A percentile compares a stretch with the other conserved stretches of the same genome.
phyloP scores from a whole-genome alignment of 169 alveolate genomes.

The Neospora caninum region DNA sequence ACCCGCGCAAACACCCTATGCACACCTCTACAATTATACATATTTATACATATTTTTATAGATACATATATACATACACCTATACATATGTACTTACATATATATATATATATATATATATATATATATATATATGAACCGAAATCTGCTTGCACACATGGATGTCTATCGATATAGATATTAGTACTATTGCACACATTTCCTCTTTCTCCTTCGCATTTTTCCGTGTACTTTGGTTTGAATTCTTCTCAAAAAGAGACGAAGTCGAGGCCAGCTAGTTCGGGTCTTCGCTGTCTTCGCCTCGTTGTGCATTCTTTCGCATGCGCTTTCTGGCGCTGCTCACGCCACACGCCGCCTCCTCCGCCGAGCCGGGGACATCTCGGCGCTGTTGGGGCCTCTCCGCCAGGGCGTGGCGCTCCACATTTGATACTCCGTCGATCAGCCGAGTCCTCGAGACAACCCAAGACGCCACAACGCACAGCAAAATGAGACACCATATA shows the following conservation, averaged over 20 bases:
- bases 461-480: background rate
- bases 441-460: background rate
- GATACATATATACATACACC: background rate
- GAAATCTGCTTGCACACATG: background rate
- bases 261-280: background rate
- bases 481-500: too few species aligned
- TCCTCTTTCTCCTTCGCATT: background rate
- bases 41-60: background rate
- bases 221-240: background rate
- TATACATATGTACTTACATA: background rate
- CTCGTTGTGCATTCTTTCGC: background rate
- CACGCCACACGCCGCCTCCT: too few species aligned
- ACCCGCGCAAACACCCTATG: too few species aligned
- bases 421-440: background rate
- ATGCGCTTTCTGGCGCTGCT: background rate
- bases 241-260: background rate
- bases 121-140: too few species aligned
- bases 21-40: background rate
- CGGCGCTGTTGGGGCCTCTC: constrained; percentile 2
- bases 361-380: background rate
- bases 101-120: background rate
- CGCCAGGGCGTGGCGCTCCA: background rate
- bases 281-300: background rate
- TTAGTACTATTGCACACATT: background rate
- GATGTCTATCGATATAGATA: too few species aligned